These are phyloP conservation scores for Cucurbita maxima DNA, from an alignment of 306 rosid genomes.

Conservation along the genomic window DNA sequence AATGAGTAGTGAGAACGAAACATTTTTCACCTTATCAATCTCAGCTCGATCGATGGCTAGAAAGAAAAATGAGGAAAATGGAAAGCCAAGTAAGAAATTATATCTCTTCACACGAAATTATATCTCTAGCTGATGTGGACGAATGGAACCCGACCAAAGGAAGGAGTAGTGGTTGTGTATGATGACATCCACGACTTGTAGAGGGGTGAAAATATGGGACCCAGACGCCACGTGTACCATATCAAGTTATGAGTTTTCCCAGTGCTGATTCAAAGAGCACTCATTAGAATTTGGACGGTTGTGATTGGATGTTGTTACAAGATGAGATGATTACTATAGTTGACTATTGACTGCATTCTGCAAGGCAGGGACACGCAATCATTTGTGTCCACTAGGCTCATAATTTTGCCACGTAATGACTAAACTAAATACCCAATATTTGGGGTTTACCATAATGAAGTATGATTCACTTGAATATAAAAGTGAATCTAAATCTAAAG, in stretches of 20 bases:
- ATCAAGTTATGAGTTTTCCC: background rate
- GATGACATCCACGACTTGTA: background rate
- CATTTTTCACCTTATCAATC: no score
- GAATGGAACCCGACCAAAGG: background rate
- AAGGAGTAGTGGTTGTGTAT: background rate
- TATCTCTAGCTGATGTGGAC: background rate
- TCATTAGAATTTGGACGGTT: constrained; percentile 4
- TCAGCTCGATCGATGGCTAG: background rate
- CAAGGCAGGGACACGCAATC: background rate
- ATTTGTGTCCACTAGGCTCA: background rate
- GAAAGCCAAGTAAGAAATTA: background rate
- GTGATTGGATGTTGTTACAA: background rate
- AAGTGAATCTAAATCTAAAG: background rate
- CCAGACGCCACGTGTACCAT: background rate
- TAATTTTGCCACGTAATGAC: background rate
- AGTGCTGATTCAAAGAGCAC: background rate
- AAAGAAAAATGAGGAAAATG: background rate
- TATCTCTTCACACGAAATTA: no score
- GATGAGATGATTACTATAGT: background rate
- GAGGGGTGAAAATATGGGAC: background rate
- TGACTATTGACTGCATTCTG: background rate
- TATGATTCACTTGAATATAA: background rate
- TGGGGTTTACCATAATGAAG: no score
- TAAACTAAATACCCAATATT: background rate
- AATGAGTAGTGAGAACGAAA: background rate